A percentile compares a stretch with the other conserved stretches of the same genome.
These are phyloP conservation scores for Calonectria honghensis DNA, from an alignment of 2,329 filamentous ascomycete species.

Conservation along the genomic window DNA sequence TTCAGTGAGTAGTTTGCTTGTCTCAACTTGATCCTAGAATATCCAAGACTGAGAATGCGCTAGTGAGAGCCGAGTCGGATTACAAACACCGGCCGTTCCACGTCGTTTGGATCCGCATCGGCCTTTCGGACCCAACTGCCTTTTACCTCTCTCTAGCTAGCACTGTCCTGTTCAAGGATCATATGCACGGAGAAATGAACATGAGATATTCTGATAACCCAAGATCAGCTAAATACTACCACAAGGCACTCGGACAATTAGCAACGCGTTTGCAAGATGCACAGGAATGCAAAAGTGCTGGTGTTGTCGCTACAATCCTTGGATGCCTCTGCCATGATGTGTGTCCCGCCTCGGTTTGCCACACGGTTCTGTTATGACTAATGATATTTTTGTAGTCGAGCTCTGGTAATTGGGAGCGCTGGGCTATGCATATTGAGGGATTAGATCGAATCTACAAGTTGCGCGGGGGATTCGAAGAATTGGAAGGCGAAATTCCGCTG, in stretches of 20 bases:
- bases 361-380: not conserved
- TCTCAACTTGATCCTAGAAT: not conserved
- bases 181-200: not conserved
- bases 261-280: not conserved
- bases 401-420: constrained; percentile 12
- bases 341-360: not conserved
- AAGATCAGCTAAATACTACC: constrained; percentile 14
- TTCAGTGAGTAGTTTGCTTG: not conserved
- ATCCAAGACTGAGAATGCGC: not conserved
- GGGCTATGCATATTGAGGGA: not conserved
- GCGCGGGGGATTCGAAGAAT: not conserved
- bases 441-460: not conserved
- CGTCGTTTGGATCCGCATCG: constrained; percentile 20
- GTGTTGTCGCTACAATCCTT: constrained; percentile 2
- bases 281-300: constrained; percentile 6
- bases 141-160: constrained; percentile 4
- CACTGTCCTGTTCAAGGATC: not conserved
- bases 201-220: not conserved
- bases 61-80: constrained; percentile 24
- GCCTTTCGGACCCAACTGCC: constrained; percentile 21
- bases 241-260: not conserved
- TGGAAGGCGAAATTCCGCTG: not conserved
- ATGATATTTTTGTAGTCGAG: not conserved
- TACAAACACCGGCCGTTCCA: constrained; percentile 23
- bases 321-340: constrained; percentile 16